Percentiles rank a stretch among this genome's conserved stretches.
Conservation (phyloP, 1,139 yeast genomes). For the Magnusiomyces tetraspermus region DNA sequence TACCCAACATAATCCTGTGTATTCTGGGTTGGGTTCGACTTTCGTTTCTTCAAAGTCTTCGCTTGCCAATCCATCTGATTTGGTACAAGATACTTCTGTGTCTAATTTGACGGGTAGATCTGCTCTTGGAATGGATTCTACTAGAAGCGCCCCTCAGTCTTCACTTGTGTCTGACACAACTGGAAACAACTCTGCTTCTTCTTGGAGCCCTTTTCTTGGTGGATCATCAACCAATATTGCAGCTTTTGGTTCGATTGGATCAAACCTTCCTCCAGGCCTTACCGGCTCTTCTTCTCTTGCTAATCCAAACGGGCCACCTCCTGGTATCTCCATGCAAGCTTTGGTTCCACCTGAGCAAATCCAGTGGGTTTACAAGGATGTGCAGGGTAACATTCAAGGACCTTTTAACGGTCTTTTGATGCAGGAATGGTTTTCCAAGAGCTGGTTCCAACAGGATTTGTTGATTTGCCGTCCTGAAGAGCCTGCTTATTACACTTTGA, state of each 20-base stretch:
- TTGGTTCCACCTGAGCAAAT: conserved; percentile 37
- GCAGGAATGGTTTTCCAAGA: conserved; percentile 68
- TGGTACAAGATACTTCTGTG: not conserved
- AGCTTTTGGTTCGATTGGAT: conserved; percentile 2
- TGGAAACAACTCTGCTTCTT: conserved; percentile 7
- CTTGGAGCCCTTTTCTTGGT: conserved; percentile 15
- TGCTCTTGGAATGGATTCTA: not conserved
- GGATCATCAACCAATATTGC: conserved; percentile 6
- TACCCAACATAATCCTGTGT: not conserved
- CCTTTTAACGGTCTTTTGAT: conserved; percentile 67
- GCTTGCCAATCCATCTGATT: not conserved
- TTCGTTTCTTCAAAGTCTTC: conserved; percentile 7
- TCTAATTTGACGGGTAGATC: not conserved
- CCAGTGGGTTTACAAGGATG: conserved; percentile 67
- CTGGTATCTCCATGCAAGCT: conserved; percentile 21
- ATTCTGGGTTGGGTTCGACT: not conserved
- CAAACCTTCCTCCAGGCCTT: conserved; percentile 8
- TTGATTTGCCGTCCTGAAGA: conserved; percentile 44
- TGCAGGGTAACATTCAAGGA: conserved; percentile 64
- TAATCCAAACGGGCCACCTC: conserved; percentile 21
- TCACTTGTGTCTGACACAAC: conserved; percentile 3
- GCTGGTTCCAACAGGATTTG: conserved; percentile 51
- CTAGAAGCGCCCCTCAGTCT: not conserved
- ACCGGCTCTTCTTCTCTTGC: not conserved
- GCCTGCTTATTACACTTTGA: conserved; percentile 27